Evolutionary conservation across 1,139 yeast genomes (phyloP).

Genomic region (Scheffersomyces parashehatae): DNA sequence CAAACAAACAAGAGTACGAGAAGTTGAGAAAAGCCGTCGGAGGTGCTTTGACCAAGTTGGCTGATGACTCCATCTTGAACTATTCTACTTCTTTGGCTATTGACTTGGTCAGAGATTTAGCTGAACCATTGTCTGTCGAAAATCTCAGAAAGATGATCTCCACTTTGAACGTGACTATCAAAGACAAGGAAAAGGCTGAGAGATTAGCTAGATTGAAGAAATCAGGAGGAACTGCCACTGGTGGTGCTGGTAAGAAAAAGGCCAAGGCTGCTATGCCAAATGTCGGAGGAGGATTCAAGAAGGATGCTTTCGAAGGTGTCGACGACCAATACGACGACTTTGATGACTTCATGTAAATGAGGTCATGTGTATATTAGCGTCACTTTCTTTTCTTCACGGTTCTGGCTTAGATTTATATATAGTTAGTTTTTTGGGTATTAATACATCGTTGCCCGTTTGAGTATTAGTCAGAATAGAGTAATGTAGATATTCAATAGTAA

Average conservation of each 20-base stretch:
- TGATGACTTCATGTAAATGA: slow-evolving; percentile 83
- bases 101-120: slow-evolving; percentile 81
- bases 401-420: not conserved
- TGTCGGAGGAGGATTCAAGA: slow-evolving; percentile 77
- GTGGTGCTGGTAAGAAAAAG: slow-evolving; percentile 96
- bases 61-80: slow-evolving; percentile 62
- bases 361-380: slow-evolving; percentile 3
- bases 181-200: slow-evolving; percentile 87
- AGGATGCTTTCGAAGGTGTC: slow-evolving; percentile 63
- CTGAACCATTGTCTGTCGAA: slow-evolving; percentile 79
- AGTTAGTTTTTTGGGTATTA: slow-evolving; percentile 1
- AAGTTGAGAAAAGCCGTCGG: slow-evolving; percentile 77
- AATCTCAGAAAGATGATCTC: slow-evolving; percentile 83
- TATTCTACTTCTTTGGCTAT: slow-evolving; percentile 78
- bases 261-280: slow-evolving; percentile 78
- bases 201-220: slow-evolving; percentile 79
- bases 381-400: not conserved
- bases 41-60: slow-evolving; percentile 63
- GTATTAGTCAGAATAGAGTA: not conserved
- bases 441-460: slow-evolving; percentile 2
- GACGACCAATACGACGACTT: slow-evolving; percentile 51
- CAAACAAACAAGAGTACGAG: slow-evolving; percentile 79
- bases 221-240: slow-evolving; percentile 84
- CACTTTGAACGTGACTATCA: slow-evolving; percentile 76
- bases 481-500: not conserved